Base-by-base conservation (phyloP, 2,329 filamentous ascomycete genomes). In the Cadophora sp. region DNA sequence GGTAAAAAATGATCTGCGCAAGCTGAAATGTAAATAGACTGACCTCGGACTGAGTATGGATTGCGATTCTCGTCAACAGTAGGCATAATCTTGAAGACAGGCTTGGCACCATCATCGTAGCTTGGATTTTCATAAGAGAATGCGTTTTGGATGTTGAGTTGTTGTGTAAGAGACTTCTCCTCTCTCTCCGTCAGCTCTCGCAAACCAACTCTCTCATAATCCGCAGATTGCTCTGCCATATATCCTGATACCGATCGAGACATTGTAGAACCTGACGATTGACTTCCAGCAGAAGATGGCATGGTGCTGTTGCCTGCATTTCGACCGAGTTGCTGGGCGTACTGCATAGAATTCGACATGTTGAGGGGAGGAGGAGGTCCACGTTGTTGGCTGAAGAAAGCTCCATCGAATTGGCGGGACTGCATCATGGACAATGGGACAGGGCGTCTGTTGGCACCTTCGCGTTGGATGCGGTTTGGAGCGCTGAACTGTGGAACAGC, bases 401-500 rank as follows among this genome's bases (percentile, higher is more conserved):
- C 66, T 22, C 67, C 48, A 22, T 74, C 73, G 24, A 73, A 62
- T n/a, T 73, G 71, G 9, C 53, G 61, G 7, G 60, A 70, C 43
- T 69, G 68, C 14, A 72, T 59, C 47, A 73, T 66, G 5, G 74
- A 66, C 51, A 75, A 67, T 53, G 61, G 61, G 5, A 76, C 59
- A 27, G 74, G 70, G 27, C 73, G 70, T 66, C 76, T 68, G 43
- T 73, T 72, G 22, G 74, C 72, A 18, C 76, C 75, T 68, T 78
- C 76, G 22, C 77, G 75, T 50, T 78, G 77, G 55, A 78, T 76
- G 1, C 77, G 72, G 64, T 76, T 75, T 3, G 77, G 77, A 27
- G 77, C 73, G 36, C 73, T 66, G 45, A 78, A 76, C 55, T 74
- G 74, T 24, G 72, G 74, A 22, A 72, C 68, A 2, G 64, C 65